Evolutionary conservation across 768 basidiomycete species (phyloP), one percentile per base, ranked within the genome.

Genomic region (Pisolithus tinctorius): DNA sequence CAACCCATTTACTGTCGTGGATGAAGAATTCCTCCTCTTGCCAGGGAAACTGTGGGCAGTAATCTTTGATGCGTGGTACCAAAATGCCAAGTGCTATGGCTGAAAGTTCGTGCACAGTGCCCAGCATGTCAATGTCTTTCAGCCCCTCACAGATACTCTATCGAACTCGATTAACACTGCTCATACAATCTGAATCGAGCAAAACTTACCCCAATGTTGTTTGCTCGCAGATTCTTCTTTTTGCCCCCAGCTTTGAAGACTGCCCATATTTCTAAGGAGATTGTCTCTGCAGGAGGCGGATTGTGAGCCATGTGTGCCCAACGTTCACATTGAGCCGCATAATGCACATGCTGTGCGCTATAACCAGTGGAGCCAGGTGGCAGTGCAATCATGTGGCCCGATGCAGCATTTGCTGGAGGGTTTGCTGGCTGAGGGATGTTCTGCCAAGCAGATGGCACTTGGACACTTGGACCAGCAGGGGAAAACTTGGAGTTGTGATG

Each of bases 1-100:
- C 37, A 10, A 52, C 54, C 54, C 54, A 55, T 31, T 37, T n/a
- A 9, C 26, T 37, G 38, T 55, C 43, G 10, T 30, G 25, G 4
- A 55, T 42, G n/a, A 55, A 34, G 17, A 55, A 55, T 31, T 55
- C 40, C 10, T 42, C 20, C 4, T 39, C 34, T 31, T 25, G 10
- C 50, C 54, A 55, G 27, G 6, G 13, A 41, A 55, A 55, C 6
- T 27, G 1, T 6, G 46, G 36, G 13, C 27, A 25, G 37, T 38
- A 45, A 10, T 30, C 25, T 8, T 29, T 41, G 23, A 51, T 42
- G 17, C 23, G 10, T 13, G 31, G 50, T 25, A 47, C 13, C 14
- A 48, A 16, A n/a, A 13, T 49, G 6, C 31, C 17, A 10, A 48
- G 51, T 2, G 51, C 51, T 10, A 47, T 40, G 6, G 16, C 11